Percentiles rank a stretch among this genome's conserved stretches.
phyloP scores from a whole-genome alignment of 768 basidiomycete species.

The Austroboletus festivus region DNA sequence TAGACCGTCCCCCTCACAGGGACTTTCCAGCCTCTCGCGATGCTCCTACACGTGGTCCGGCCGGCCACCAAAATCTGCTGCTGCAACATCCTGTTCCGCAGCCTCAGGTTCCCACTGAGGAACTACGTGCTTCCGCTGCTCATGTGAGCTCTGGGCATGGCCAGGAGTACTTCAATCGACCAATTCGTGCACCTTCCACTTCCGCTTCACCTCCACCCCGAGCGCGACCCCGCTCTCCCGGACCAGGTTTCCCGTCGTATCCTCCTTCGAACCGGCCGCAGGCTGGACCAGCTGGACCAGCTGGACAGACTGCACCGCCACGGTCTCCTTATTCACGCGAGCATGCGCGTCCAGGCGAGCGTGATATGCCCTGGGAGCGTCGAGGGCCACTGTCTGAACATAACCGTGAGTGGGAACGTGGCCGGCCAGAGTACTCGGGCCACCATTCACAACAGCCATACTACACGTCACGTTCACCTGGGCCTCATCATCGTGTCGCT shows the following conservation, averaged over 20 bases:
- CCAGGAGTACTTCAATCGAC: slow-evolving; percentile 57
- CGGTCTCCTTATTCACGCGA: slow-evolving; percentile 62
- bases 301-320: too few species aligned
- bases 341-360: slow-evolving; percentile 42
- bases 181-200: slow-evolving; percentile 50
- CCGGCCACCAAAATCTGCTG: slow-evolving; percentile 53
- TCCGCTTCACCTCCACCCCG: slow-evolving; percentile 60
- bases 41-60: slow-evolving; percentile 45
- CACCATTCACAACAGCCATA: slow-evolving; percentile 32
- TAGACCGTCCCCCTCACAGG: slow-evolving; percentile 55
- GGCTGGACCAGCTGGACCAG: slow-evolving; percentile 51
- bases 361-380: slow-evolving; percentile 60
- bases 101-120: slow-evolving; percentile 51
- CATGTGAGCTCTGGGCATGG: slow-evolving; percentile 41
- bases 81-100: slow-evolving; percentile 71
- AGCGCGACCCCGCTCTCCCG: slow-evolving; percentile 49
- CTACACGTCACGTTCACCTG: slow-evolving; percentile 35
- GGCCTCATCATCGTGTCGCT: slow-evolving; percentile 36
- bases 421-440: slow-evolving; percentile 37
- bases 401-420: slow-evolving; percentile 53
- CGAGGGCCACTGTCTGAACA: slow-evolving; percentile 44
- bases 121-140: slow-evolving; percentile 40
- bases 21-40: slow-evolving; percentile 56
- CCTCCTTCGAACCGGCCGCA: slow-evolving; percentile 45
- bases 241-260: slow-evolving; percentile 47